Conservation (phyloP, 116 monocot genomes). For the Posidonia oceanica region DNA sequence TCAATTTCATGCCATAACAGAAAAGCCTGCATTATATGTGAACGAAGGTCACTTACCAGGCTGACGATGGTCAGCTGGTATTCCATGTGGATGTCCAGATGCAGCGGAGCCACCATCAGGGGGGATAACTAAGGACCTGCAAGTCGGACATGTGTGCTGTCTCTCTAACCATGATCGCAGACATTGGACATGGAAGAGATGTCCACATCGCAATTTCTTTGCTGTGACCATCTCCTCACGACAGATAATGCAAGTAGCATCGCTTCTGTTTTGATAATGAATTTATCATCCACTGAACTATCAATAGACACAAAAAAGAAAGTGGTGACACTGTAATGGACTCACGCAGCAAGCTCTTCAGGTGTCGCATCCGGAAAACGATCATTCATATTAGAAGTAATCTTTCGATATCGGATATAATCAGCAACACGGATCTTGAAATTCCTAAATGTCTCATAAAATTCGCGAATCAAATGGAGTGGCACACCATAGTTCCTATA, state of each 20-base stretch:
- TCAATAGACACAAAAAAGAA: background rate
- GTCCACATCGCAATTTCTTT: conserved; percentile 85
- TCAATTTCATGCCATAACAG: background rate
- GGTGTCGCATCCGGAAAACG: conserved; percentile 80
- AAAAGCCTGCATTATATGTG: background rate
- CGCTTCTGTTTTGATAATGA: conserved; percentile 43
- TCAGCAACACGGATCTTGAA: conserved; percentile 73
- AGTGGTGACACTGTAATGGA: background rate
- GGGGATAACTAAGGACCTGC: conserved; percentile 63
- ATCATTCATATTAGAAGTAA: conserved; percentile 96
- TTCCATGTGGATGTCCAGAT: conserved; percentile 20
- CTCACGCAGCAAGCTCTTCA: conserved; percentile 79
- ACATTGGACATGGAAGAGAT: conserved; percentile 95
- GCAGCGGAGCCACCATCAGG: conserved; percentile 33
- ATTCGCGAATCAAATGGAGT: conserved; percentile 80
- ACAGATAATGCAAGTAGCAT: conserved; percentile 94
- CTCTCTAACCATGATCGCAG: conserved; percentile 84
- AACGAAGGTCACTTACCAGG: conserved; percentile 26
- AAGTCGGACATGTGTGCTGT: conserved; percentile 91
- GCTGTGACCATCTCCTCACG: conserved; percentile 92
- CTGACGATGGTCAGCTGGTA: conserved; percentile 29
- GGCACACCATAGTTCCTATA: conserved; percentile 73
- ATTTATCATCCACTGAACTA: background rate
- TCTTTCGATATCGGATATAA: conserved; percentile 73
- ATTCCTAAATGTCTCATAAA: conserved; percentile 84